phyloP scores from a whole-genome alignment of 139 green algal genomes.

The Bryopsis sp. region DNA sequence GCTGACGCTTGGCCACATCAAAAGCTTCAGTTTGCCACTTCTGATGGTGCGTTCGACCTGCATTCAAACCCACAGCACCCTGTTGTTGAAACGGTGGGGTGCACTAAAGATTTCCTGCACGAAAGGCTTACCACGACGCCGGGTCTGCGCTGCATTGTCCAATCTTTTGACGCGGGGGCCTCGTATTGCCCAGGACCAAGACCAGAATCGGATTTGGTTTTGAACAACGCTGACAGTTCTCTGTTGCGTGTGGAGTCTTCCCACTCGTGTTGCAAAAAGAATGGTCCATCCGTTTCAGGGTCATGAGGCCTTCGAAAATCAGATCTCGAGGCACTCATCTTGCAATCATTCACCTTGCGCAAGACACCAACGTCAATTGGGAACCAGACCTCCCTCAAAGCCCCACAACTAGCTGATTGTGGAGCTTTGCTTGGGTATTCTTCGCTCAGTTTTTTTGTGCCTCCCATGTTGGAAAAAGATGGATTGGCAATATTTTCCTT shows the following conservation, averaged over 20 bases:
- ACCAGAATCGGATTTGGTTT: background rate
- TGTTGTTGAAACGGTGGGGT: too few species aligned
- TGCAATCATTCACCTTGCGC: too few species aligned
- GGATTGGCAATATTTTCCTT: too few species aligned
- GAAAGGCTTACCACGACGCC: background rate
- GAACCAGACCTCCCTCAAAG: too few species aligned
- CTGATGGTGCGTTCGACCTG: background rate
- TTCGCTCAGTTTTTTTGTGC: too few species aligned
- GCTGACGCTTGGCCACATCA: background rate
- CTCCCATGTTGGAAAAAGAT: too few species aligned
- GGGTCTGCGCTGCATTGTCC: background rate
- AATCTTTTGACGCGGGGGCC: background rate
- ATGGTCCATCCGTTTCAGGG: background rate
- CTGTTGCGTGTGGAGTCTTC: background rate
- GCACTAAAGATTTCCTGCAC: conserved; percentile 6
- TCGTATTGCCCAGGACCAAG: background rate
- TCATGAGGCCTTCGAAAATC: background rate
- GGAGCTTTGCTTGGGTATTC: too few species aligned
- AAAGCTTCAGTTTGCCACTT: background rate
- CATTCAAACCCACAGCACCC: too few species aligned
- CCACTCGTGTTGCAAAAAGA: background rate
- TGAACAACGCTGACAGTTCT: background rate
- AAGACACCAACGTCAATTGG: too few species aligned
- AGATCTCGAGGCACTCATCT: too few species aligned
- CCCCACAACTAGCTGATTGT: too few species aligned